A percentile compares a stretch with the other conserved stretches of the same genome.
phyloP scores from a whole-genome alignment of 2,329 filamentous ascomycete species.

The Pestalotiopsis fici region DNA sequence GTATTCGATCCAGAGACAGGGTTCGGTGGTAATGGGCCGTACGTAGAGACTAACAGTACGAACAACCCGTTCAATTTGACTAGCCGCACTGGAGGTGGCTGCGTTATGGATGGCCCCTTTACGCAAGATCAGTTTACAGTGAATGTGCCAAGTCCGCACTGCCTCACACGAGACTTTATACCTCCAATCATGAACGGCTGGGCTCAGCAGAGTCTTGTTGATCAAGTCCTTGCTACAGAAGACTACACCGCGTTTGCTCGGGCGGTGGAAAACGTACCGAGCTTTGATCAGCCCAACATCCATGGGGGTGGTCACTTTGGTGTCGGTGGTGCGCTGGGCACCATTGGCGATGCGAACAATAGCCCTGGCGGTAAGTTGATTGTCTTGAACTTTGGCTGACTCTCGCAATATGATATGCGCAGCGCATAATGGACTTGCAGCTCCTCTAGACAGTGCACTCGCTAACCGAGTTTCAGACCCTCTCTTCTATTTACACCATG shows the following conservation, averaged over 20 bases:
- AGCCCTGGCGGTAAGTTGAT: constrained; percentile 22
- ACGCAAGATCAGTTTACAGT: constrained; percentile 8
- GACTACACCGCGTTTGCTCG: constrained; percentile 16
- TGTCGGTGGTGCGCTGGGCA: constrained; percentile 27
- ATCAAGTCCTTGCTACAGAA: constrained; percentile 26
- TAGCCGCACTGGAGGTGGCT: constrained; percentile 4
- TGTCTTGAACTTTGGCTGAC: constrained; percentile 5
- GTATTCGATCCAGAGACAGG: not conserved
- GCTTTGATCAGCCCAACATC: constrained; percentile 35
- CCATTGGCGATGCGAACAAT: constrained; percentile 22
- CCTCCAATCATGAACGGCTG: constrained; percentile 16
- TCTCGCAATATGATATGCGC: not conserved
- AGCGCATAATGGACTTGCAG: not conserved
- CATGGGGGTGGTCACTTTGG: constrained; percentile 28
- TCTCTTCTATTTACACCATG: constrained; percentile 23
- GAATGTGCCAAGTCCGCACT: constrained; percentile 2
- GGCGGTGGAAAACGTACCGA: constrained; percentile 20
- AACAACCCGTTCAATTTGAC: constrained; percentile 9
- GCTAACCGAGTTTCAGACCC: constrained; percentile 15
- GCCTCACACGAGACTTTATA: constrained; percentile 3
- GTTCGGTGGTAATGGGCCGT: constrained; percentile 7
- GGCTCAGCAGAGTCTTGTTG: constrained; percentile 29
- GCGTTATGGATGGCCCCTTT: constrained; percentile 17
- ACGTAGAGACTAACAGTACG: not conserved
- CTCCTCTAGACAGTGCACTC: too few relatives aligned